Evolutionary conservation across 2,329 filamentous ascomycete genomes (phyloP), one percentile per base, ranked within the genome.

Genomic region (Trichoderma atroviride): DNA sequence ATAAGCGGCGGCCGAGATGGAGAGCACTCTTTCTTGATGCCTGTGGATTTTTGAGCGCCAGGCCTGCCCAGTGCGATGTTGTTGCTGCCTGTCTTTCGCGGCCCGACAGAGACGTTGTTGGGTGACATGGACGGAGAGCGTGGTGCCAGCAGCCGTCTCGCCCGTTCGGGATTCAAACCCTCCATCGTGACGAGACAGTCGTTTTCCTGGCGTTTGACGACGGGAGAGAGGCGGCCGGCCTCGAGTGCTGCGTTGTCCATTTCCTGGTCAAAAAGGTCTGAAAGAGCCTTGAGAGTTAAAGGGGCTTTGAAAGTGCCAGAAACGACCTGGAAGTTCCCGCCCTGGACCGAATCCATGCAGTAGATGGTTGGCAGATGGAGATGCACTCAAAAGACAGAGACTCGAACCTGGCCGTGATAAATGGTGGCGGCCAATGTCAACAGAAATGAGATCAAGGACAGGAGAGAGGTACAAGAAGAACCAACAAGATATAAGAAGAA

Each of bases 141-240:
- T 11, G 72, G 61, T 11, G 69, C 50, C 40, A 77, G 72, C 75
- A 76, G 6, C 2, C 64, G 76, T 55, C 59, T 64, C 7, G 58
- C 72, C 16, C 76, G 74, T 68, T 76, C 74, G 35, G 76, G 77
- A 56, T 78, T 77, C 73, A 77, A 75, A 4, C 65, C 65, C 19
- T 68, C 69, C 69, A 70, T 63, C n/a, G 43, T 35, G 37, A 24
- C 10, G 4, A 56, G 43, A 13, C 47, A 16, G 3, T 33, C 14
- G 5, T 29, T 7, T 16, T 29, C 9, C 14, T 7, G 3, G 55
- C 16, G 27, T 14, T 29, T 5, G n/a, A 55, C 4, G 19, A 56
- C 43, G 19, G 52, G 40, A n/a, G 52, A 13, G 19, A 64, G 61
- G 16, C 61, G 52, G 24, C 35, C 37, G 11, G 22, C 24, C 14